These are phyloP conservation scores for Fraxinus greggii DNA, from an alignment of 305 asterid species.

Conservation along the genomic window DNA sequence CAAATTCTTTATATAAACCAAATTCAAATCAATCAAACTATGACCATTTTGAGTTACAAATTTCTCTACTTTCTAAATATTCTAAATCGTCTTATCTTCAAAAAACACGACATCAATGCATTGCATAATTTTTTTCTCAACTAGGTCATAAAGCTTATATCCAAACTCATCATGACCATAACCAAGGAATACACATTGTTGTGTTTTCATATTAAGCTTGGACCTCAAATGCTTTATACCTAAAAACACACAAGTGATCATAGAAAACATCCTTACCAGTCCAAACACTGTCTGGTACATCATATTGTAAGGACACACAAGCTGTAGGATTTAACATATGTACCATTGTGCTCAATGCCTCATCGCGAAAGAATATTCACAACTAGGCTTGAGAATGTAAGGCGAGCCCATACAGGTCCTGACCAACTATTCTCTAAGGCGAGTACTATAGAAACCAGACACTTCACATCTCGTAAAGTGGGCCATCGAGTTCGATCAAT, in stretches of 20 bases:
- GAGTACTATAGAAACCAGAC: no score
- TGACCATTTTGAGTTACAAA: not conserved
- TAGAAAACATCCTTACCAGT: not conserved
- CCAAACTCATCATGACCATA: not conserved
- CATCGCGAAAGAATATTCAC: not conserved
- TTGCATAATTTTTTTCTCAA: not conserved
- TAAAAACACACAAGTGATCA: not conserved
- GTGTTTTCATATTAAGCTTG: not conserved
- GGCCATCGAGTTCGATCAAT: no score
- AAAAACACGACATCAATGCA: not conserved
- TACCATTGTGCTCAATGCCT: not conserved
- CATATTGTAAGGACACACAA: not conserved
- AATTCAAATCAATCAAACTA: not conserved
- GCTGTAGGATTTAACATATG: not conserved
- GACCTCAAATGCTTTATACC: not conserved
- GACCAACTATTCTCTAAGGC: no score
- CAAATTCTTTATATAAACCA: not conserved
- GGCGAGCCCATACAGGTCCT: no score
- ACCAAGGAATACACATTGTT: no score
- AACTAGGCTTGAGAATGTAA: not conserved
- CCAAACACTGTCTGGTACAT: not conserved
- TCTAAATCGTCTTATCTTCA: not conserved
- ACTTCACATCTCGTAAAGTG: no score
- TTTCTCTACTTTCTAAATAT: not conserved
- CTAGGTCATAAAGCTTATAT: not conserved